Evolutionary conservation across 148 eudicot genomes (phyloP), one percentile per base, ranked within the genome.

Genomic region (Persicaria maculosa): DNA sequence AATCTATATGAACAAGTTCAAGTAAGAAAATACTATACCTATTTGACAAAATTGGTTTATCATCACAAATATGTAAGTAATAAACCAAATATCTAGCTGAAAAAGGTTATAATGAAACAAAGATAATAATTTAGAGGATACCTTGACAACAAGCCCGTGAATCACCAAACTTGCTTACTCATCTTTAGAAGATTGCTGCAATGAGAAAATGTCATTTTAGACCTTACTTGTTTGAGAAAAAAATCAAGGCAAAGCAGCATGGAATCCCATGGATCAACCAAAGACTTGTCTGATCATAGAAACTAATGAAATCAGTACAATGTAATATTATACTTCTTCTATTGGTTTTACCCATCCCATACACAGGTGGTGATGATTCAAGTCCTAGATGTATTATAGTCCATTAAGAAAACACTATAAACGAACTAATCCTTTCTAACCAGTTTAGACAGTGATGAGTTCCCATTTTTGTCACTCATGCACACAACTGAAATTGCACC

Each of bases 101-200:
- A 40, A 14, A 36, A 62, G 8, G 4, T 6, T 25, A 10, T 2
- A 25, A 36, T 3, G 2, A 40, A 64, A 64, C 69, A 64, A 40
- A 64, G 44, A 64, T 31, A 40, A 14, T 46, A 64, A 64, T 64
- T 11, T n/a, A 12, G 69, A 64, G 5, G 9, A 31, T 81, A 85
- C 88, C 86, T 85, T 84, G 77, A 83, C 88, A 73, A 85, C 83
- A 50, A 81, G 77, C 40, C 88, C 86, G 71, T 76, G 88, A 58
- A 83, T 83, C 74, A 85, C 76, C 86, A 85, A 72, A 77, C 80
- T 78, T 70, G 86, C 88, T 74, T 81, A 80, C 22, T 85, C 79
- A 74, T 85, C 86, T 76, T 85, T 81, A 45, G 88, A 84, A 75
- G 88, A 83, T 77, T 80, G 77, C 88, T 85, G 83, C 69, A 64